Conservation (phyloP, 2,329 filamentous ascomycete genomes). For the Elsinoe necatrix region DNA sequence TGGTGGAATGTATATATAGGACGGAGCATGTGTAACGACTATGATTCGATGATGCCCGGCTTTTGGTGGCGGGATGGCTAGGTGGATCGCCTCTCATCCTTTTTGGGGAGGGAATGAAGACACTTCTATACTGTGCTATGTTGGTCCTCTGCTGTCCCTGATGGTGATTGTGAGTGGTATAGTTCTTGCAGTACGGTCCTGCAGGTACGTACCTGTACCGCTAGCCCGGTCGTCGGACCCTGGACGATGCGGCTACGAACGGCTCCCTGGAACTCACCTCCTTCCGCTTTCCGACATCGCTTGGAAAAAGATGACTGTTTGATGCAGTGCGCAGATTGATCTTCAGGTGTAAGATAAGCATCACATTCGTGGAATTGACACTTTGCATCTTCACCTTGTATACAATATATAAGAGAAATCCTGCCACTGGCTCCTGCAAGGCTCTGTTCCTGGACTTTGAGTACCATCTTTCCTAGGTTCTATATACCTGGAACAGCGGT, state of each 20-base stretch:
- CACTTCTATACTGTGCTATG: not conserved
- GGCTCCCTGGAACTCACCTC: not conserved
- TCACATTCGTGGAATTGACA: too few relatives aligned
- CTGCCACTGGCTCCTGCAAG: too few relatives aligned
- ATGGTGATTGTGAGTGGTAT: not conserved
- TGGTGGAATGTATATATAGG: not conserved
- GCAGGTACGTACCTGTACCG: not conserved
- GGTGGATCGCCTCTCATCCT: conserved; percentile 4
- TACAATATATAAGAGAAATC: too few relatives aligned
- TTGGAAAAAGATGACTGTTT: conserved; percentile 1
- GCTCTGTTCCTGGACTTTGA: too few relatives aligned
- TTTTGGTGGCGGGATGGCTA: not conserved
- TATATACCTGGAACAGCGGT: too few relatives aligned
- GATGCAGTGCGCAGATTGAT: not conserved
- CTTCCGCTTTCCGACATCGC: not conserved
- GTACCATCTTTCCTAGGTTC: too few relatives aligned
- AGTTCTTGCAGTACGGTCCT: not conserved
- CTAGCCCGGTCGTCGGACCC: not conserved
- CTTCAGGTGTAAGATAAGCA: not conserved
- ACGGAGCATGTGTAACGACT: not conserved
- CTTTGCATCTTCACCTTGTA: too few relatives aligned
- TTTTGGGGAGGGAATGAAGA: not conserved
- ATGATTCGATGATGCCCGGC: not conserved
- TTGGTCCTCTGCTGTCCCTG: not conserved
- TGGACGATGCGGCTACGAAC: not conserved